Conservation (phyloP, 495 filamentous ascomycete genomes). For the Daldinia childiae region DNA sequence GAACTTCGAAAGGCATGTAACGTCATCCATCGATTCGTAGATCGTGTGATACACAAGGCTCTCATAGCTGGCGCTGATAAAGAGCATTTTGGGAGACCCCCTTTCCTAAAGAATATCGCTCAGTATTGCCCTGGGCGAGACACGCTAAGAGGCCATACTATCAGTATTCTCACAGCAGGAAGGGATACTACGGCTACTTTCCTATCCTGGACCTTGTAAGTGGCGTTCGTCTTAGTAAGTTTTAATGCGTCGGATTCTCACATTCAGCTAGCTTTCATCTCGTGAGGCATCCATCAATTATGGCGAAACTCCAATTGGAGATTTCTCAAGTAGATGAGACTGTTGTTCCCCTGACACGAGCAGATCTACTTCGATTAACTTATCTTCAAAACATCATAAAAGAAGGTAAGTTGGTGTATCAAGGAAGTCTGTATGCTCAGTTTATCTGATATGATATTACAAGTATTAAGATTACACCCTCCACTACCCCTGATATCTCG, state of each 20-base stretch:
- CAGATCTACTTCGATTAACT: slow-evolving; percentile 23
- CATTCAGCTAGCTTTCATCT: slow-evolving; percentile 43
- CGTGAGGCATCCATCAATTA: slow-evolving; percentile 44
- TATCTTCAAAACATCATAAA: slow-evolving; percentile 34
- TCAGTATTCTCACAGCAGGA: slow-evolving; percentile 49
- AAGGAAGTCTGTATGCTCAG: not conserved
- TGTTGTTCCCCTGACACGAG: slow-evolving; percentile 19
- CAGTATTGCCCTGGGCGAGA: slow-evolving; percentile 31
- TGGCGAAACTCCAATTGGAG: slow-evolving; percentile 48
- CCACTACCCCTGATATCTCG: slow-evolving; percentile 65
- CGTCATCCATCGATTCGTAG: slow-evolving; percentile 48
- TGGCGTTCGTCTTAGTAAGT: not conserved
- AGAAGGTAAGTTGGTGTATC: slow-evolving; percentile 64
- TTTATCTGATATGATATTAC: not conserved
- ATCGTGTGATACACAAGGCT: slow-evolving; percentile 44
- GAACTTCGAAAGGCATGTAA: slow-evolving; percentile 47
- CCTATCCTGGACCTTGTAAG: slow-evolving; percentile 53
- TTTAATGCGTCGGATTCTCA: not conserved
- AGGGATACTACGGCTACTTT: slow-evolving; percentile 56
- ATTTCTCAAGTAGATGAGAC: slow-evolving; percentile 38
- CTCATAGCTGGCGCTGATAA: slow-evolving; percentile 14
- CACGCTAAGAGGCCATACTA: slow-evolving; percentile 42
- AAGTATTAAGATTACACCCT: slow-evolving; percentile 57
- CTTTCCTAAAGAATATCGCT: slow-evolving; percentile 35
- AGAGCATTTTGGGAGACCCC: slow-evolving; percentile 11